Evolutionary conservation across 768 basidiomycete species (phyloP), one percentile per base, ranked within the genome.

Genomic region (Leccinum longicurvipes): DNA sequence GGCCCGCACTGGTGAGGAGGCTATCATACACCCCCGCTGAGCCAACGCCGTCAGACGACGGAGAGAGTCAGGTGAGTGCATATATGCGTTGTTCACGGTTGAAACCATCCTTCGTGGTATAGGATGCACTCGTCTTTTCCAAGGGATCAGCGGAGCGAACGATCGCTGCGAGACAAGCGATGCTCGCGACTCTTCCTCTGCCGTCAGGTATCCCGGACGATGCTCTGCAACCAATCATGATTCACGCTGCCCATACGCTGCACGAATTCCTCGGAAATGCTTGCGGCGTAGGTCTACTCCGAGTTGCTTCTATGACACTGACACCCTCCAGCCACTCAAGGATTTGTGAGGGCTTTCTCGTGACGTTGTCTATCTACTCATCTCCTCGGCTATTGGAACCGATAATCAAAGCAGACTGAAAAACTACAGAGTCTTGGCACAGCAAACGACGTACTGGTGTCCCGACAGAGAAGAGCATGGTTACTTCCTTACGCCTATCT

Each of bases 381-480:
- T 55, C 15, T 48, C 25, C 36, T 44, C 50, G 52, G 32, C 27
- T 11, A 46, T 39, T 47, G 47, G 24, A 46, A 24, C 36, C 17
- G 32, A 10, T 29, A 21, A 21, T 46, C 19, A 39, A n/a, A 27
- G 24, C 59, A 91, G 89, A 39, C 76, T 91, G 7, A 72, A 78
- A 7, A 84, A 84, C 58, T 86, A 89, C 65, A 82, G 84, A 45
- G 77, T 88, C 41, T 75, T 92, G 36, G 82, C 86, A 52, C 81
- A 84, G 54, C 67, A 74, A 6, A 90, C 85, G 17, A 89, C 89
- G 3, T 76, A 77, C 32, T 92, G 89, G 89, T 91, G 89, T 63
- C 82, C 87, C 3, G 87, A 89, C 46, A 83, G 85, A 50, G 89
- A 92, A 74, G 89, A 91, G 60, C 88, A 91, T 54, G 89, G 89